Base-by-base conservation (phyloP, 179 eudicot species). In the Carnegiea gigantea region DNA sequence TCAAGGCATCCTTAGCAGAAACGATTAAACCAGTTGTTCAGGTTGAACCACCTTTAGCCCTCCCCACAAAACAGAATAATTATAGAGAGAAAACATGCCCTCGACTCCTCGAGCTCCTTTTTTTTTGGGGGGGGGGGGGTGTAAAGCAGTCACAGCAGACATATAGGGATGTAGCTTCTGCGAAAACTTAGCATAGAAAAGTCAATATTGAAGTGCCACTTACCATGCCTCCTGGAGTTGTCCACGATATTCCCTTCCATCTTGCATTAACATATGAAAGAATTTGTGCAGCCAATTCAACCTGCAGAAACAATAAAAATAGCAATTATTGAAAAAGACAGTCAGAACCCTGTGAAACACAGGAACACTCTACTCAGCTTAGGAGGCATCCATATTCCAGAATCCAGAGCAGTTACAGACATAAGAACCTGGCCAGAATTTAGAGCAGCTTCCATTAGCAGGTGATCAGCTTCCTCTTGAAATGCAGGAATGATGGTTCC, bases 371-470 rank as follows among this genome's bases (percentile, higher is more conserved):
- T 33, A 38, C 59, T 54, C 14, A 10, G 73, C 7, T 67, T 70
- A 60, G 8, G 59, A 24, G 24, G 23, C 38, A 28, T 21, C 59
- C 9, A 24, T 70, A 28, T 18, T 57, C 73, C 44, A 44, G 40
- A 7, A 75, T 76, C 18, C 77, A 21, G 40, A 33, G 46, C 17
- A 80, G 44, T 40, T 40, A 40, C 9, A 67, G 78, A 78, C 48
- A 57, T 14, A 79, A 20, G 62, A 76, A 92, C 95, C 95, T 90
- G 91, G 80, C 90, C 92, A 81, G 87, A 70, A 86, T 88, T 90
- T 77, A 92, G 76, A 84, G 93, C 92, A 57, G 95, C 92, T 85
- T 92, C 95, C 92, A 92, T 89, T 49, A 90, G 87, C 67, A 92
- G 93, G 81, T 92, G 91, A 85, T 92, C 92, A 76, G 93, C 88